A percentile compares a stretch with the other conserved stretches of the same genome.
Evolutionary conservation across 495 filamentous ascomycete genomes (phyloP).

Genomic region (Daldinia loculata): DNA sequence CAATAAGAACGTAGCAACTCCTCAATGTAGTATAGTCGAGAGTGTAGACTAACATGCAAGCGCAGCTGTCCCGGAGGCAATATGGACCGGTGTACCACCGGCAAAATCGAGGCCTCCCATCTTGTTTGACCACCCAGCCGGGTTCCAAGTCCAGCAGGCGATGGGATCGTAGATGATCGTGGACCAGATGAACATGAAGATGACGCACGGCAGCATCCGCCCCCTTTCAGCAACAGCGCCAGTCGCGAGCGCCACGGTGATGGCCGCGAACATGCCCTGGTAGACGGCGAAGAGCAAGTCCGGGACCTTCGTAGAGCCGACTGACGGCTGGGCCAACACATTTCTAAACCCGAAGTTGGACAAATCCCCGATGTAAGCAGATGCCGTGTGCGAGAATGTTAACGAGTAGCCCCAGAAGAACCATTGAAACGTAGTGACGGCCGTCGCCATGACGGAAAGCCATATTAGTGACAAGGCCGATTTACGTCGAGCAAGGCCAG

Average conservation of each 20-base stretch:
- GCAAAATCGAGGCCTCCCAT: slow-evolving; percentile 95
- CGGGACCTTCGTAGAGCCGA: slow-evolving; percentile 81
- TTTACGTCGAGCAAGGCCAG: slow-evolving; percentile 94
- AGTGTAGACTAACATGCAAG: slow-evolving; percentile 65
- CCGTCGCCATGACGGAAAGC: slow-evolving; percentile 95
- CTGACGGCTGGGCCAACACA: slow-evolving; percentile 81
- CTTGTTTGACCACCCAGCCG: slow-evolving; percentile 79
- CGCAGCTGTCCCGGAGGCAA: slow-evolving; percentile 87
- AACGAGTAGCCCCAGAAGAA: slow-evolving; percentile 99
- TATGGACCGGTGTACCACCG: slow-evolving; percentile 96
- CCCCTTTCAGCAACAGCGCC: slow-evolving; percentile 93
- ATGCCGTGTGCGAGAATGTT: slow-evolving; percentile 86
- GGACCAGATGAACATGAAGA: slow-evolving; percentile 97
- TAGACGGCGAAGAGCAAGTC: slow-evolving; percentile 93
- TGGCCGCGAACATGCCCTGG: slow-evolving; percentile 97
- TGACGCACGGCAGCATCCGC: slow-evolving; percentile 89
- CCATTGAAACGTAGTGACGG: slow-evolving; percentile 94
- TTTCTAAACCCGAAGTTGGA: slow-evolving; percentile 86
- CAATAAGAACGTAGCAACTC: background rate
- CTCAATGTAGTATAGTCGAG: slow-evolving; percentile 66
- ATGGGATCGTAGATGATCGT: slow-evolving; percentile 95
- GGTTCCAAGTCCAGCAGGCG: slow-evolving; percentile 99
- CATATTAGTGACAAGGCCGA: slow-evolving; percentile 94
- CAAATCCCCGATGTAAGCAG: slow-evolving; percentile 84
- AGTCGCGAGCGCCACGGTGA: slow-evolving; percentile 93